phyloP scores from a whole-genome alignment of 306 rosid genomes.

The Pyrus betulifolia region DNA sequence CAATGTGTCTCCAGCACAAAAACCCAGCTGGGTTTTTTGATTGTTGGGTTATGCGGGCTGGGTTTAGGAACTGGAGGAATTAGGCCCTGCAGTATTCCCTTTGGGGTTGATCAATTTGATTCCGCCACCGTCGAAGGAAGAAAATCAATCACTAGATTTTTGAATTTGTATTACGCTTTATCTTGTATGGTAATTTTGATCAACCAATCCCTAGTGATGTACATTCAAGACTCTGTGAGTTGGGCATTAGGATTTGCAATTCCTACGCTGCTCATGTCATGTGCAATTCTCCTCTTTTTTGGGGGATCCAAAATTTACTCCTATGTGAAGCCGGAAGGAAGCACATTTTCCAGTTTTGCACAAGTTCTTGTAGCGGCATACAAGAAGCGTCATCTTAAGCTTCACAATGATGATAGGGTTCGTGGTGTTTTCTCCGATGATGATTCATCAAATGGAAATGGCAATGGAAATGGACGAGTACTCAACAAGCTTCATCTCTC shows the following conservation, averaged over 20 bases:
- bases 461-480: neutral
- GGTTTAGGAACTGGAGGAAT: slow-evolving; percentile 65
- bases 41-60: slow-evolving; percentile 41
- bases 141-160: slow-evolving; percentile 54
- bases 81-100: slow-evolving; percentile 80
- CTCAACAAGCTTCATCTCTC: slow-evolving; percentile 48
- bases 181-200: slow-evolving; percentile 31
- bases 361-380: slow-evolving; percentile 62
- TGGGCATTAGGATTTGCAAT: slow-evolving; percentile 80
- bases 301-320: slow-evolving; percentile 39
- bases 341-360: slow-evolving; percentile 37
- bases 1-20: slow-evolving; percentile 34
- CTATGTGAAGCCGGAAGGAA: slow-evolving; percentile 48
- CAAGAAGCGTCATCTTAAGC: slow-evolving; percentile 39
- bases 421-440: slow-evolving; percentile 30
- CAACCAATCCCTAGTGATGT: slow-evolving; percentile 46
- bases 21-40: slow-evolving; percentile 27
- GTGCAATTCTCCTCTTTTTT: slow-evolving; percentile 45
- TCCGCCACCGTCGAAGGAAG: slow-evolving; percentile 50
- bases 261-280: slow-evolving; percentile 46
- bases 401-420: slow-evolving; percentile 13
- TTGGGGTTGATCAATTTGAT: slow-evolving; percentile 80
- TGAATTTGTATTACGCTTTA: slow-evolving; percentile 62
- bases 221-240: slow-evolving; percentile 64
- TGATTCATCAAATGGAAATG: slow-evolving; percentile 25